Evolutionary conservation across 192 early-diverging fungal genomes (phyloP).

Genomic region (Geosiphon pyriformis): DNA sequence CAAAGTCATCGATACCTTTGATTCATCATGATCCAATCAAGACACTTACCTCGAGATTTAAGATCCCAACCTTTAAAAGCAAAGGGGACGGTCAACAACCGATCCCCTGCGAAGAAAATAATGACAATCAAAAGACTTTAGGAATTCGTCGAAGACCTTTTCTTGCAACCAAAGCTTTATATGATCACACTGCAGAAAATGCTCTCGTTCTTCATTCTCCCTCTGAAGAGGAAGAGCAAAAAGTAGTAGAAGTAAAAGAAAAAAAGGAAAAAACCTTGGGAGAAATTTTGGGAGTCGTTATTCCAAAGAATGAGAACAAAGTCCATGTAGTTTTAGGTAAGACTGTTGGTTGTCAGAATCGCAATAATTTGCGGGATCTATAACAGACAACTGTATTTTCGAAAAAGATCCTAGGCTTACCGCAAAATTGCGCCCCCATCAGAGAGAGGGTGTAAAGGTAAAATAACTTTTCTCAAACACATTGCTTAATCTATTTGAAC

Average conservation of each 20-base stretch:
- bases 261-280: conserved; percentile 45
- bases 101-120: too few relatives aligned
- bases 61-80: background rate
- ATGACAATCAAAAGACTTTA: background rate
- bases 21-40: background rate
- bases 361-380: background rate
- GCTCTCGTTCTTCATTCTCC: conserved; percentile 87
- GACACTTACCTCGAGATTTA: background rate
- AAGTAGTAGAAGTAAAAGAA: conserved; percentile 30
- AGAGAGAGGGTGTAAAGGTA: conserved; percentile 85
- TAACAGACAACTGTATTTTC: background rate
- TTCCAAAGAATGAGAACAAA: conserved; percentile 36
- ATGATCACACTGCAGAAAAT: conserved; percentile 77
- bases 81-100: background rate
- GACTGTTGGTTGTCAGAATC: background rate
- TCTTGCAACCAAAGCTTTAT: conserved; percentile 53
- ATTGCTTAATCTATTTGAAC: background rate
- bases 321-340: conserved; percentile 66
- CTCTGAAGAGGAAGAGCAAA: conserved; percentile 31
- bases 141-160: background rate
- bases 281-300: conserved; percentile 48
- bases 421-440: conserved; percentile 87
- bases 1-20: background rate
- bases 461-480: background rate
- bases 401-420: conserved; percentile 76